phyloP scores from a whole-genome alignment of 768 basidiomycete species.

The Amanita muscaria region DNA sequence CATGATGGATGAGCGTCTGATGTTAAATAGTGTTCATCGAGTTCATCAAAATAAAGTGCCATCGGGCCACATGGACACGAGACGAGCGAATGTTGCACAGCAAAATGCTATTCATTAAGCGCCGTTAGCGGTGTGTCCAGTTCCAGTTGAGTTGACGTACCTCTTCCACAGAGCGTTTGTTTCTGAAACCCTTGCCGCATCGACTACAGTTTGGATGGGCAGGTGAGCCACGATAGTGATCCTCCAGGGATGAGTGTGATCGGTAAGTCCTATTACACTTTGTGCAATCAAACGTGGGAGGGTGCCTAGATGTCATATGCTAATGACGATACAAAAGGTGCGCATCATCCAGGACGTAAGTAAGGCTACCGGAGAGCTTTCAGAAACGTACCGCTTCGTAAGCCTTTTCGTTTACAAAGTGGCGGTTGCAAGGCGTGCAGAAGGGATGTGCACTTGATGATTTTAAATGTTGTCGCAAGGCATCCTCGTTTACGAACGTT shows the following conservation, averaged over 20 bases:
- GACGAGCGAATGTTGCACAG: conserved; percentile 18
- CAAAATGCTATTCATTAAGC: conserved; percentile 23
- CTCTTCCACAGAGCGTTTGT: conserved; percentile 24
- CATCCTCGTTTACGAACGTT: conserved; percentile 27
- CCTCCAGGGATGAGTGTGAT: conserved; percentile 30
- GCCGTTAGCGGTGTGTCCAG: not conserved
- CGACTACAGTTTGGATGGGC: conserved; percentile 37
- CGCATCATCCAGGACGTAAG: too few species aligned
- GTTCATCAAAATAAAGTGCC: conserved; percentile 26
- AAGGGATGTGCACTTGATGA: conserved; percentile 28
- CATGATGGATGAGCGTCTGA: conserved; percentile 38
- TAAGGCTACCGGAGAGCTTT: too few species aligned
- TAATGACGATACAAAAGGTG: too few species aligned
- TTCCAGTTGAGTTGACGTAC: conserved; percentile 17
- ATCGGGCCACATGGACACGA: conserved; percentile 24
- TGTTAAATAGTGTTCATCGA: conserved; percentile 30
- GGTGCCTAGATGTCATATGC: conserved; percentile 35
- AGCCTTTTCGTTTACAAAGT: conserved; percentile 27
- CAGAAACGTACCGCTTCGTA: conserved; percentile 31
- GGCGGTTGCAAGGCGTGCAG: conserved; percentile 25
- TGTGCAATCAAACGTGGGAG: conserved; percentile 33
- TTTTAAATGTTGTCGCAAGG: conserved; percentile 30
- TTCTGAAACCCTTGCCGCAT: conserved; percentile 35
- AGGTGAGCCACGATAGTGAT: conserved; percentile 37
- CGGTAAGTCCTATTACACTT: conserved; percentile 25